These are phyloP conservation scores for Trichosporon inkin DNA, from an alignment of 1,284 basidiomycete genomes.

Conservation along the genomic window DNA sequence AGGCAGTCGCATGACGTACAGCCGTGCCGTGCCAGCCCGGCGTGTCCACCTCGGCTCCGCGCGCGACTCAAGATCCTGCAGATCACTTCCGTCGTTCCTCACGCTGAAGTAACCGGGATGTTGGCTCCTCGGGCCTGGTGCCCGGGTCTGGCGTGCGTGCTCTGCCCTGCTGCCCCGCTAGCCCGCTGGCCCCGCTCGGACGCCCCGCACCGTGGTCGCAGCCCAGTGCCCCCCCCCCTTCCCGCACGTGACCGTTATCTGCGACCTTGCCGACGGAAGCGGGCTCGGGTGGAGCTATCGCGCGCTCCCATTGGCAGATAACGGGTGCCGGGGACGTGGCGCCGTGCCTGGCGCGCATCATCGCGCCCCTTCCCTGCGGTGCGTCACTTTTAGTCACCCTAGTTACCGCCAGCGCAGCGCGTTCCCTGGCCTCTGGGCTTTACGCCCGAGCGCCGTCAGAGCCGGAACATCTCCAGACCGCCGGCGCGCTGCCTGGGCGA, in stretches of 20 bases:
- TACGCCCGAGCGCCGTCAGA: background rate
- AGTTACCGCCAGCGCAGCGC: background rate
- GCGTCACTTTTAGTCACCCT: background rate
- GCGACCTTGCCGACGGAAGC: constrained; percentile 4
- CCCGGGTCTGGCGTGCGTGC: too few species aligned
- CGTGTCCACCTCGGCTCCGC: too few species aligned
- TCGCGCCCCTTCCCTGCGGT: background rate
- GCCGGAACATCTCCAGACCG: constrained; percentile 4
- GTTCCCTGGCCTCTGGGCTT: background rate
- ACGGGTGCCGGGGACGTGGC: background rate
- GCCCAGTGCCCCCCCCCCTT: too few species aligned
- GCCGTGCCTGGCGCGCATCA: background rate
- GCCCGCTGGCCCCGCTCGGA: too few species aligned
- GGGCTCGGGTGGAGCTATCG: background rate
- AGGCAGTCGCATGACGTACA: too few species aligned
- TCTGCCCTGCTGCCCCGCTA: too few species aligned
- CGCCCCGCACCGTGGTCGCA: too few species aligned
- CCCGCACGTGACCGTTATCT: background rate
- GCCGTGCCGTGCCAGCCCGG: too few species aligned
- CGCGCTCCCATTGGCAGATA: background rate
- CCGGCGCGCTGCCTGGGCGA: background rate
- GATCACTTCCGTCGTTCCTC: too few species aligned
- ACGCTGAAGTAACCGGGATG: too few species aligned
- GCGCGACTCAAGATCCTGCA: too few species aligned
- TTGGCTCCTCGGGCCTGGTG: too few species aligned